A percentile compares a stretch with the other conserved stretches of the same genome.
Evolutionary conservation across 257 asterid species (phyloP).

Genomic region (Leptodermis oblonga): DNA sequence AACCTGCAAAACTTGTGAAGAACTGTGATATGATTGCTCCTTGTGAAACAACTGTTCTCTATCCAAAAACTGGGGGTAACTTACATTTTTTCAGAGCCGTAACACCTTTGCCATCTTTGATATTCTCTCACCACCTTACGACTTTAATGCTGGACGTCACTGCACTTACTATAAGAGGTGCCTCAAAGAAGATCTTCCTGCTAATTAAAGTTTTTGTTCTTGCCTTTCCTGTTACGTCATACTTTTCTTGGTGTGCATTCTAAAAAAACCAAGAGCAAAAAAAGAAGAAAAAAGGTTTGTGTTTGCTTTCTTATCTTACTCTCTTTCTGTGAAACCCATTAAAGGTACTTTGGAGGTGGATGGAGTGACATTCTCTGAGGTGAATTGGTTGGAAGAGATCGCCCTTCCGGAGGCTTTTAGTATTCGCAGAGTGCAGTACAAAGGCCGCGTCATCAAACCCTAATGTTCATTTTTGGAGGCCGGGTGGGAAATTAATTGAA

Average conservation of each 20-base stretch:
- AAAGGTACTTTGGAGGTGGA: slow-evolving; percentile 72
- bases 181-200: slow-evolving; percentile 63
- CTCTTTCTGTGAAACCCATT: slow-evolving; percentile 7
- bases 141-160: slow-evolving; percentile 85
- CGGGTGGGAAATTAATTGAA: no score
- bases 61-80: slow-evolving; percentile 87
- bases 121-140: slow-evolving; percentile 96
- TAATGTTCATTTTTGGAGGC: no score
- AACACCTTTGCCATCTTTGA: slow-evolving; percentile 90
- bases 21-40: slow-evolving; percentile 89
- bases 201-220: slow-evolving; percentile 32
- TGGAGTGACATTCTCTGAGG: slow-evolving; percentile 54
- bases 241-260: neutral
- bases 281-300: neutral
- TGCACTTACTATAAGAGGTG: slow-evolving; percentile 84
- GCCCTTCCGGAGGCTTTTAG: slow-evolving; percentile 91
- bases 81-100: slow-evolving; percentile 91
- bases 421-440: slow-evolving; percentile 87
- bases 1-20: slow-evolving; percentile 68
- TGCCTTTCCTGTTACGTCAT: neutral
- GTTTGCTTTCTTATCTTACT: slow-evolving; percentile 1
- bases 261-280: no score
- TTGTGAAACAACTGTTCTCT: slow-evolving; percentile 76
- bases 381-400: slow-evolving; percentile 89
- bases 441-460: no score